Base-by-base conservation (phyloP, 148 eudicot species). In the Persicaria maculosa region DNA sequence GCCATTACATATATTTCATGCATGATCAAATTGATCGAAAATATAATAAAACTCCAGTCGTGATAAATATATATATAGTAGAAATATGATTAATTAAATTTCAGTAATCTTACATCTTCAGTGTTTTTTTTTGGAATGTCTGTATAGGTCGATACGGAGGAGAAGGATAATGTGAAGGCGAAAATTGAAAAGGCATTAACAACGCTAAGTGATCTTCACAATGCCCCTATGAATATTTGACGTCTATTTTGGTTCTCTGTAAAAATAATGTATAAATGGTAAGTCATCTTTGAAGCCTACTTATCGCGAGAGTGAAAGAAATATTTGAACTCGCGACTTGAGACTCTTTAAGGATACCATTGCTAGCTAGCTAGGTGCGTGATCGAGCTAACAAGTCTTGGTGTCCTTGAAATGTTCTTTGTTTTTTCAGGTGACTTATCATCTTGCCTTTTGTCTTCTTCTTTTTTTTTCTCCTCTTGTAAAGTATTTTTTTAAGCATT, bases 151-250 rank as follows among this genome's bases (percentile, higher is more conserved):
- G 47, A 65, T 65, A 65, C 46, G 6, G 70, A 65, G 17, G 70
- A 65, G 70, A 65, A 36, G 70, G 46, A 65, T 1, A 40, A 40
- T 65, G 70, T 65, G 70, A 65, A 65, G 70, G 70, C 31, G 8
- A 65, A 65, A 65, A 65, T 65, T 4, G 70, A 65, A 65, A 46
- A 9, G 40, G 70, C 70, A 65, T 12, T 65, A 4, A 46, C 70
- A 40, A 14, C 14, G 40, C 19, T 65, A 65, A 65, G 46, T 40
- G 46, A 40, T 12, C 45, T 17, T 65, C 20, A 65, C 36, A 31
- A 31, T 43, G 40, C 9, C 47, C 46, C 70, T 65, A 65, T 43
- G 70, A 65, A 7, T 46, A 15, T 36, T 65, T 65, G 46, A 65
- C 15, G n/a, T 65, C 31, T 62, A 44, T 11, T 62, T 62, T 31